Base-by-base conservation (phyloP, 1,139 yeast genomes). In the Hyphopichia burtonii region DNA sequence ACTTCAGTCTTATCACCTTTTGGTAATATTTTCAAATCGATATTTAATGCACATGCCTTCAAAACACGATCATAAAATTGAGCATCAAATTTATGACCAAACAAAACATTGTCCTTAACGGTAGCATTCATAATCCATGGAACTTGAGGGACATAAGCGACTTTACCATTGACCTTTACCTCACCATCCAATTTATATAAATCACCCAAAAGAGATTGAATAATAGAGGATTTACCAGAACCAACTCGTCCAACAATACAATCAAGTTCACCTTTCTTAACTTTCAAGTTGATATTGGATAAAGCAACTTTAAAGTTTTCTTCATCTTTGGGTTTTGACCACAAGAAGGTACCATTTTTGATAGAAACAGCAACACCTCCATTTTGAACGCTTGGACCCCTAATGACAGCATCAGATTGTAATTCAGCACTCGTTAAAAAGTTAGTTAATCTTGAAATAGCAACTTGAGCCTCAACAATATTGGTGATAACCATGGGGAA, bases 41-140 rank as follows among this genome's bases (percentile, higher is more conserved):
- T 81, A n/a, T 74, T 66, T 55, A 93, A 74, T 5, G 96, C 96
- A 74, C 99, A 93, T 0, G 97, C 97, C 46, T 80, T 80, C 44
- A 93, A 68, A 2, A 96, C 90, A 52, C 77, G 77, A 31, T 83
- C 78, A 63, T 93, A 93, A 52, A 89, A 88, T 17, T 74, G 82
- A 17, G 87, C 80, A 55, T 93, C 97, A 57, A 73, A 87, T 57
- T 80, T 83, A 62, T 86, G 88, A 28, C 98, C 98, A 67, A 93
- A 93, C 48, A 89, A 61, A 56, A 93, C 86, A 57, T 93, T 93
- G 31, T 91, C 97, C 54, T 82, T 86, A 14, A 93, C 90, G 8
- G 95, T 74, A 37, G 96, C 96, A 59, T 93, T 93, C 88, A 89
- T 88, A 55, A 93, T 74, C 98, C 98, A 93, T 2, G 98, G 76